Evolutionary conservation across 2,329 filamentous ascomycete species (phyloP), one percentile per base, ranked within the genome.

Genomic region (Sarocladium kiliense): DNA sequence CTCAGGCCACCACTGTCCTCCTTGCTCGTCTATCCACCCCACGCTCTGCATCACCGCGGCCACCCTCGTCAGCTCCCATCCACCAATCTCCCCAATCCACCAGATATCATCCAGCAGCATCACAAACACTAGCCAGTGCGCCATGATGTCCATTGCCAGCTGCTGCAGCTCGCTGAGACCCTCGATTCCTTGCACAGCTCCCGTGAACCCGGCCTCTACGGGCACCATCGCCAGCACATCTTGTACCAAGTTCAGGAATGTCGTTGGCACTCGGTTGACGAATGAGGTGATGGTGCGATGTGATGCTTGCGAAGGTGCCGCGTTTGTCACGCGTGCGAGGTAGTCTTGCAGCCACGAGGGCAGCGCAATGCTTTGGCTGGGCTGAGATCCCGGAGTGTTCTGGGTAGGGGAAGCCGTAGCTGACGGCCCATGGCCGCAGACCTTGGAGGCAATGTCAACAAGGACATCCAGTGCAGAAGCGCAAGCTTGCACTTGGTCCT

Each of bases 211-310:
- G 4, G 44, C 44, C 26, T 49, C 44, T 16, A 44, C 53, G 3
- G 55, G 58, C 0, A 68, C 62, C 1, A 47, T 25, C 2, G 63
- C 62, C 0, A 74, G 57, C 4, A 65, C 65, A 2, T 63, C 63
- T 42, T 72, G 68, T 2, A 76, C 63, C 1, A 74, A 56, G 1
- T 54, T 62, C 0, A 76, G 58, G 30, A 63, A 76, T 0, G 64
- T 58, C 1, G 58, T 55, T 0, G 71, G 69, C 0, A 66, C 68
- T 21, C 68, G 67, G 58, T 75, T 74, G 3, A 76, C 36, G n/a
- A 74, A 74, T 2, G 71, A 66, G 61, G 71, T 72, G 41, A 75
- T 66, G 0, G 62, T 68, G 2, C 74, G 62, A 6, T 72, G 64
- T 1, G 71, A 62, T 0, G 70, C 63, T 2, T 61, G 65, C 1